These are phyloP conservation scores for Aspergillus glaucus DNA, from an alignment of 2,329 filamentous ascomycete genomes.

Conservation along the genomic window DNA sequence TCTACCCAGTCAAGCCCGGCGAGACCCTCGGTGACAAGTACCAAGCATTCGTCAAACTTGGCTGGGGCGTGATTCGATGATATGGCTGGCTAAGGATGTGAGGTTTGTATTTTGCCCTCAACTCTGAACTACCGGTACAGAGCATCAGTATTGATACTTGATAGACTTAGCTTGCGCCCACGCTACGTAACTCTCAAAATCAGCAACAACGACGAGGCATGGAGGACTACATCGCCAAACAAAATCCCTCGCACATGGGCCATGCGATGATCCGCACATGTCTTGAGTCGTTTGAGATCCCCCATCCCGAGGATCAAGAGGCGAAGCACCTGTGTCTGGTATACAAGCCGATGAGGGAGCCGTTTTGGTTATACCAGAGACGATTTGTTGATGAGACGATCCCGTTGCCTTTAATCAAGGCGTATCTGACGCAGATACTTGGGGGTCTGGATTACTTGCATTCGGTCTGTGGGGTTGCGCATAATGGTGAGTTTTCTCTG, in stretches of 20 bases:
- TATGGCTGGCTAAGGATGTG: constrained; percentile 39
- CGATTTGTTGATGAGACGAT: constrained; percentile 21
- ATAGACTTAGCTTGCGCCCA: too few species aligned
- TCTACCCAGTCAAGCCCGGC: constrained; percentile 36
- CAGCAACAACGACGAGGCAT: constrained; percentile 21
- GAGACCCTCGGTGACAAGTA: constrained; percentile 33
- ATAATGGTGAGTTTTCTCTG: constrained; percentile 25
- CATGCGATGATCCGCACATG: constrained; percentile 12
- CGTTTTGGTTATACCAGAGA: constrained; percentile 24
- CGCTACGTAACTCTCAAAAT: constrained; percentile 23
- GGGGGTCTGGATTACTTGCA: constrained; percentile 38
- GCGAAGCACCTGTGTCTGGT: constrained; percentile 29
- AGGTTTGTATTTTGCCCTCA: too few species aligned
- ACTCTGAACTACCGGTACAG: too few species aligned
- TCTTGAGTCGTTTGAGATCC: constrained; percentile 18
- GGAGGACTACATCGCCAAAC: constrained; percentile 21
- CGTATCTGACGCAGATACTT: constrained; percentile 30
- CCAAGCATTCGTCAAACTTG: constrained; percentile 36
- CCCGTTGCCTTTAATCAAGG: constrained; percentile 23
- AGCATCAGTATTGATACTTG: too few species aligned
- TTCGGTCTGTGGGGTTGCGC: constrained; percentile 32
- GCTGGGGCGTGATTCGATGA: constrained; percentile 38
- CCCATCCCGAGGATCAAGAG: constrained; percentile 12
- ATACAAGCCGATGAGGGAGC: constrained; percentile 32
- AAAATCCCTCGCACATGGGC: constrained; percentile 20